Evolutionary conservation across 129 eudicot genomes (phyloP).

Genomic region (Tanacetum coccineum): DNA sequence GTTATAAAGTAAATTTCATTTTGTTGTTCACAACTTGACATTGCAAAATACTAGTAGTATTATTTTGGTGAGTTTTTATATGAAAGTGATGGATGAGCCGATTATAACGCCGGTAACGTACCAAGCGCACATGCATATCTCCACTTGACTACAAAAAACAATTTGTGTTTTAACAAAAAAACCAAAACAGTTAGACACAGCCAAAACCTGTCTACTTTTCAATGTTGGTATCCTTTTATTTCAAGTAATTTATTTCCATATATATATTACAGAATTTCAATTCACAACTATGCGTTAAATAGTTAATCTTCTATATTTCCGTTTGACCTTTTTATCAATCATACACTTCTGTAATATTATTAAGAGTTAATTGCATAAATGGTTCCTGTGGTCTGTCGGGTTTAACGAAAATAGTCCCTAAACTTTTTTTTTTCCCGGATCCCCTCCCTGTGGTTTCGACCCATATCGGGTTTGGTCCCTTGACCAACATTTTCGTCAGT

Average conservation of each 20-base stretch:
- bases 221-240: conserved; percentile 11
- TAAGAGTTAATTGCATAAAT: too few species aligned
- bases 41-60: background rate
- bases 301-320: too few species aligned
- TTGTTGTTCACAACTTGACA: background rate
- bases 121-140: conserved; percentile 30
- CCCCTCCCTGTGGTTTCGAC: too few species aligned
- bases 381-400: too few species aligned
- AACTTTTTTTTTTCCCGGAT: too few species aligned
- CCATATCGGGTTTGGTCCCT: too few species aligned
- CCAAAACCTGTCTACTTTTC: conserved; percentile 22
- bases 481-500: too few species aligned
- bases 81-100: conserved; percentile 34
- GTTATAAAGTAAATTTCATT: background rate
- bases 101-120: conserved; percentile 32
- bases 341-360: too few species aligned
- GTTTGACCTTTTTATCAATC: too few species aligned
- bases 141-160: conserved; percentile 19
- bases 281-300: background rate
- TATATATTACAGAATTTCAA: background rate
- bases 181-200: conserved; percentile 11
- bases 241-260: background rate
- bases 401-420: too few species aligned
- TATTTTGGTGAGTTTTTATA: background rate
- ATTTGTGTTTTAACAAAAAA: conserved; percentile 18